Evolutionary conservation across 2,329 filamentous ascomycete species (phyloP).

Genomic region (Fusarium stilboides): DNA sequence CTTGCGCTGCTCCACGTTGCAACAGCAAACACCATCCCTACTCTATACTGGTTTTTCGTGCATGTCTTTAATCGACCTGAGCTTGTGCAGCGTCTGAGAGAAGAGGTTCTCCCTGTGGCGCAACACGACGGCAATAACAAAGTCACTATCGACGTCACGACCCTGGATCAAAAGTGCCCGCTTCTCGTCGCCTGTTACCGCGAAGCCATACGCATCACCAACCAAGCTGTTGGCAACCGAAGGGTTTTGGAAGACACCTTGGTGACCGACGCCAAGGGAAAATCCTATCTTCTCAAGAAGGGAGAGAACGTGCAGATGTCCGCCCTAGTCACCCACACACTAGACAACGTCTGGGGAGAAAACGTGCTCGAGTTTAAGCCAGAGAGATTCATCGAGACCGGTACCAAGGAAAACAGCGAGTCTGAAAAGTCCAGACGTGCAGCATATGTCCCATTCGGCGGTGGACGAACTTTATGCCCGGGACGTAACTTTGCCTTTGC

Average conservation of each 20-base stretch:
- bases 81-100: slow-evolving; percentile 50
- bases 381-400: slow-evolving; percentile 27
- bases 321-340: slow-evolving; percentile 4
- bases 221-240: slow-evolving; percentile 29
- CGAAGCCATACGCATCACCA: slow-evolving; percentile 23
- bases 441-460: slow-evolving; percentile 28
- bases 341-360: slow-evolving; percentile 32
- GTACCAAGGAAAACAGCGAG: slow-evolving; percentile 18
- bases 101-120: slow-evolving; percentile 48
- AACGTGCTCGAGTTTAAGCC: slow-evolving; percentile 21
- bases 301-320: slow-evolving; percentile 33
- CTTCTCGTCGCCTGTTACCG: slow-evolving; percentile 45
- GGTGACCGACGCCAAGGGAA: slow-evolving; percentile 27
- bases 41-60: slow-evolving; percentile 56
- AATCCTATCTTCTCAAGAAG: slow-evolving; percentile 36
- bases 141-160: slow-evolving; percentile 53
- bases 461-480: slow-evolving; percentile 31
- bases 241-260: slow-evolving; percentile 33
- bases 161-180: slow-evolving; percentile 58
- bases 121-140: slow-evolving; percentile 8
- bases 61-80: slow-evolving; percentile 51
- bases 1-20: slow-evolving; percentile 52
- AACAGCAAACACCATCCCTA: slow-evolving; percentile 58
- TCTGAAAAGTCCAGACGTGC: slow-evolving; percentile 19
- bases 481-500: slow-evolving; percentile 38